These are phyloP conservation scores for Flaveria sonorensis DNA, from an alignment of 129 eudicot species.

Conservation along the genomic window DNA sequence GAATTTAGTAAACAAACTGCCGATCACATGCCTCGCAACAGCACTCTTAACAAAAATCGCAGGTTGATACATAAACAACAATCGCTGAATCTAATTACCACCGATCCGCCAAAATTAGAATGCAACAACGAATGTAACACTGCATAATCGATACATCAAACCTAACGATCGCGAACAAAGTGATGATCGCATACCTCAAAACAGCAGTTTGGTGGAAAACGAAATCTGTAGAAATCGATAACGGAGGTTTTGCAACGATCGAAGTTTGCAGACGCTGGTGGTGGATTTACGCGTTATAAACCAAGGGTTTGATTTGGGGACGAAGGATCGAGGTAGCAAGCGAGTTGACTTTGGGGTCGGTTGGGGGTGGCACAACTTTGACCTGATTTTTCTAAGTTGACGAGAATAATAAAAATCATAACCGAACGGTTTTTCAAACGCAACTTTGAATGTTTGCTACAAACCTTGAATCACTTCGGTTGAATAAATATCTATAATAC, in stretches of 20 bases:
- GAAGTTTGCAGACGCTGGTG: conserved; percentile 5
- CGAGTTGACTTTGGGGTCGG: conserved; percentile 20
- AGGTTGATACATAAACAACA: conserved; percentile 11
- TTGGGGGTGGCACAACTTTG: no score
- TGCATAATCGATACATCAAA: no score
- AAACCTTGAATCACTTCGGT: no score
- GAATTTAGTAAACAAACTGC: background rate
- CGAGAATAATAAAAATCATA: no score
- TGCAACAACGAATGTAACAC: background rate
- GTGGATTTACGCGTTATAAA: conserved; percentile 13
- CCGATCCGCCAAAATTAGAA: background rate
- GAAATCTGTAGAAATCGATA: conserved; percentile 12
- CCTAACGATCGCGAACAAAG: background rate
- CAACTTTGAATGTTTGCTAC: no score
- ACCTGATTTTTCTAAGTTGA: no score
- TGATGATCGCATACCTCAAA: conserved; percentile 28
- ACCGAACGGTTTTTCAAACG: no score
- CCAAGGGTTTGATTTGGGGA: conserved; percentile 10
- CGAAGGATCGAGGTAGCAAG: conserved; percentile 17
- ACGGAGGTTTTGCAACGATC: background rate
- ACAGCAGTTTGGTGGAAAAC: background rate
- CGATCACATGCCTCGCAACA: conserved; percentile 24
- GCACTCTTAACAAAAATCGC: background rate
- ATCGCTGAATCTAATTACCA: background rate
- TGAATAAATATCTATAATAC: no score